Conservation (phyloP, 495 filamentous ascomycete species). For the Lophiostoma macrostomum region DNA sequence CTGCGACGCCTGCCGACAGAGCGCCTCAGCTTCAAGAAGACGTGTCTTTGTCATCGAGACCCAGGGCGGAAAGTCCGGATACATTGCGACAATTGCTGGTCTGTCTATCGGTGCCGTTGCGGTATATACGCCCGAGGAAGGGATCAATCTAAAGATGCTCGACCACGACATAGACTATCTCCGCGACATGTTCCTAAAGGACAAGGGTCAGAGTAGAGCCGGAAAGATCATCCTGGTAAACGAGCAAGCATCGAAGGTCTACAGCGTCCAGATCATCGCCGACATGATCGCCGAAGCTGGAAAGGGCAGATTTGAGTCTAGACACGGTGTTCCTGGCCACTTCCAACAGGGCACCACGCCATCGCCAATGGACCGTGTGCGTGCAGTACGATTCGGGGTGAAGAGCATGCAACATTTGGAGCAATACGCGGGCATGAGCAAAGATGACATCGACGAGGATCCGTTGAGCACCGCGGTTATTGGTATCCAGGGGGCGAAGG, state of each 20-base stretch:
- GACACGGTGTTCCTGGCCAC: constrained; percentile 89
- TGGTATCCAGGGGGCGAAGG: constrained; percentile 83
- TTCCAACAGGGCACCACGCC: constrained; percentile 92
- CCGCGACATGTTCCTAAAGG: constrained; percentile 76
- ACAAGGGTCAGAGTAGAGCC: constrained; percentile 84
- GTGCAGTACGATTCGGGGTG: constrained; percentile 87
- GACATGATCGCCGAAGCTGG: constrained; percentile 95
- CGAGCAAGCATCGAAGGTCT: constrained; percentile 84
- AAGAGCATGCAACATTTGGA: constrained; percentile 89
- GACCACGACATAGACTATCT: constrained; percentile 87
- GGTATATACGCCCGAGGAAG: constrained; percentile 96
- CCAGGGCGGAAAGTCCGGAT: constrained; percentile 91
- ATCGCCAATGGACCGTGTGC: constrained; percentile 91
- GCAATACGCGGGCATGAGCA: constrained; percentile 61
- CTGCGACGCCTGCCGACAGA: constrained; percentile 96
- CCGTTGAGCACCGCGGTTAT: constrained; percentile 74
- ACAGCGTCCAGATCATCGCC: constrained; percentile 88
- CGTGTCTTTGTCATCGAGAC: constrained; percentile 97
- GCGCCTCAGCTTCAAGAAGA: constrained; percentile 84
- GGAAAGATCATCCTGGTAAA: constrained; percentile 94
- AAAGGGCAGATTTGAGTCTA: constrained; percentile 87
- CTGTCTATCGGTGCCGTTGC: constrained; percentile 88
- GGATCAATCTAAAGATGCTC: constrained; percentile 90
- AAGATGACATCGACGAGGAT: constrained; percentile 66
- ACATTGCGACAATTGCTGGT: constrained; percentile 83